Evolutionary conservation across 140 eudicot genomes (phyloP).

Genomic region (Anethum foeniculum): DNA sequence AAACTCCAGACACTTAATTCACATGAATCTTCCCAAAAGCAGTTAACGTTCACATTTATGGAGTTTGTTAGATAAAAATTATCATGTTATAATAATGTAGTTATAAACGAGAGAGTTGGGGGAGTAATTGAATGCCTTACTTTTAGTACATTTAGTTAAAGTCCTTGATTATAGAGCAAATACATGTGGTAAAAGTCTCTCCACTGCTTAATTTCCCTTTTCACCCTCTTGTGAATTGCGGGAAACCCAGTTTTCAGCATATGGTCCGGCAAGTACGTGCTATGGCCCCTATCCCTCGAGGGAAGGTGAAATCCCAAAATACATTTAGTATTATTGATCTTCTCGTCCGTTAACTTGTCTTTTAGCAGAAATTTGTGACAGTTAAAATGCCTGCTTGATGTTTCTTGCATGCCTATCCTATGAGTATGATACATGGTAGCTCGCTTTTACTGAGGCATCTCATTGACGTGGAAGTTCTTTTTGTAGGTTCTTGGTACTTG

Average conservation of each 20-base stretch:
- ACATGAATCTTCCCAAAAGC: slow-evolving; percentile 24
- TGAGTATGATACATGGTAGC: not conserved
- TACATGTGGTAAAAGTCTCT: slow-evolving; percentile 43
- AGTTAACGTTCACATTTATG: slow-evolving; percentile 27
- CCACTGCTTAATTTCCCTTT: slow-evolving; percentile 51
- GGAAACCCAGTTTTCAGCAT: slow-evolving; percentile 41
- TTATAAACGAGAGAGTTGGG: slow-evolving; percentile 19
- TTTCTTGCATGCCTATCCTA: not conserved
- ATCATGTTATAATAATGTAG: no score
- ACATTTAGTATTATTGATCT: slow-evolving; percentile 27
- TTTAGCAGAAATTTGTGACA: not conserved
- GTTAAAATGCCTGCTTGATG: not conserved
- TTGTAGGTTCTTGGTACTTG: not conserved
- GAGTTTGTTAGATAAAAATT: no score
- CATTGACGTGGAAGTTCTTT: not conserved
- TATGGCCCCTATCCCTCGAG: slow-evolving; percentile 17
- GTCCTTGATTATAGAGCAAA: slow-evolving; percentile 34
- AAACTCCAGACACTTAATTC: not conserved
- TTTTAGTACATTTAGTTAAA: slow-evolving; percentile 35
- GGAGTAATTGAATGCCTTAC: slow-evolving; percentile 17
- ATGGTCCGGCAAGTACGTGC: not conserved
- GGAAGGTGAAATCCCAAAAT: slow-evolving; percentile 70
- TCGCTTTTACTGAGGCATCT: not conserved
- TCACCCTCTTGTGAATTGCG: slow-evolving; percentile 17
- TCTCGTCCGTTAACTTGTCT: not conserved